These are phyloP conservation scores for Backusella circina DNA, from an alignment of 192 early-diverging fungal species.

Conservation along the genomic window DNA sequence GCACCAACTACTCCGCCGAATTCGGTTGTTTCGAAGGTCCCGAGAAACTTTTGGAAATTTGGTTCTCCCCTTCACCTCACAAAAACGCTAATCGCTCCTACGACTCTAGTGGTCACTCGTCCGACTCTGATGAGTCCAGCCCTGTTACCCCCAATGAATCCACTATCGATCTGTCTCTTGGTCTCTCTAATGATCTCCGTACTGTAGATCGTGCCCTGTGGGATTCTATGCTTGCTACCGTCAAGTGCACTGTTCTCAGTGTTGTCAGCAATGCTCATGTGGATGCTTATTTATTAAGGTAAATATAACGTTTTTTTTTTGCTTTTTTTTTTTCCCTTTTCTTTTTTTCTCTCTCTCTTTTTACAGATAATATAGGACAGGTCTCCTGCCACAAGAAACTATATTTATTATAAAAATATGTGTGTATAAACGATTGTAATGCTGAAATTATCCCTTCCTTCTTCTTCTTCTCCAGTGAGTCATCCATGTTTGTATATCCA, in stretches of 20 bases:
- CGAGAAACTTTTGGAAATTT: constrained; percentile 96
- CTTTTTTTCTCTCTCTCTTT: background rate
- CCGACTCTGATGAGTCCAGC: constrained; percentile 20
- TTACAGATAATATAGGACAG: background rate
- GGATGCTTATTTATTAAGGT: constrained; percentile 91
- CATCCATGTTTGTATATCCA: constrained; percentile 95
- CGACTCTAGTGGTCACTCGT: background rate
- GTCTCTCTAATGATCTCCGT: constrained; percentile 37
- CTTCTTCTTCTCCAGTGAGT: constrained; percentile 60
- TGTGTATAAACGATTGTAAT: background rate
- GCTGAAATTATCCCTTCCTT: background rate
- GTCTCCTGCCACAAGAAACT: background rate
- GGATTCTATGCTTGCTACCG: constrained; percentile 91
- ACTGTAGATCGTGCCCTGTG: constrained; percentile 73
- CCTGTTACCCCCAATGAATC: constrained; percentile 14
- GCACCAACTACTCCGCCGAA: constrained; percentile 33
- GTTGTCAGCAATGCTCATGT: constrained; percentile 74
- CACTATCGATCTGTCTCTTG: constrained; percentile 5
- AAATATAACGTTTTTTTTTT: background rate
- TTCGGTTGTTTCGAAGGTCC: constrained; percentile 86
- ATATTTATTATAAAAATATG: background rate
- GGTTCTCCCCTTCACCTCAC: constrained; percentile 70
- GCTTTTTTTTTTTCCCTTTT: background rate
- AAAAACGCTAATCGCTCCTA: background rate
- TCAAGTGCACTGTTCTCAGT: constrained; percentile 90